These are phyloP conservation scores for Phytophthora chlamydospora DNA, from an alignment of 352 stramenopile genomes.

Conservation along the genomic window DNA sequence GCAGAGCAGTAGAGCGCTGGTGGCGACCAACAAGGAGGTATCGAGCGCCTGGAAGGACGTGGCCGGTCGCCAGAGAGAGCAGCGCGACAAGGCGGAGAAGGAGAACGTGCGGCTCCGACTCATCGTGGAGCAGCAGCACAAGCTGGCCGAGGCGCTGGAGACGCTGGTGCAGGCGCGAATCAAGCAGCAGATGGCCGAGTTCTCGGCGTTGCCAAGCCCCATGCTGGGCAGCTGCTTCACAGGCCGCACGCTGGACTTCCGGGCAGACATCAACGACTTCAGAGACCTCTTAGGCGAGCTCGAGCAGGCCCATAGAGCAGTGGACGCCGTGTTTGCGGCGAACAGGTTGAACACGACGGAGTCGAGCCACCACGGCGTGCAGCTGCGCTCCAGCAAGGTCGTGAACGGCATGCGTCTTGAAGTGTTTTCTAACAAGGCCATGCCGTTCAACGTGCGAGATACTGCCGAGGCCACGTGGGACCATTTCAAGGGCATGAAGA, in stretches of 20 bases:
- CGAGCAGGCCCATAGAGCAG: slow-evolving; percentile 20
- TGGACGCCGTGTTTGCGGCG: slow-evolving; percentile 30
- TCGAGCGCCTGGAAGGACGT: slow-evolving; percentile 39
- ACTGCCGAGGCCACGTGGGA: slow-evolving; percentile 41
- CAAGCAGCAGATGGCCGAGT: slow-evolving; percentile 37
- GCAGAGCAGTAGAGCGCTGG: not conserved
- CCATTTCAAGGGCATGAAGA: slow-evolving; percentile 47
- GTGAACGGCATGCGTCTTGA: slow-evolving; percentile 29
- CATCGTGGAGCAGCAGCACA: slow-evolving; percentile 39
- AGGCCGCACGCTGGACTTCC: slow-evolving; percentile 26
- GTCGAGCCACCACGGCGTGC: slow-evolving; percentile 33
- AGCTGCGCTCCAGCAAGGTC: slow-evolving; percentile 30
- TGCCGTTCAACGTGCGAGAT: slow-evolving; percentile 42
- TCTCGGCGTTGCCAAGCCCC: slow-evolving; percentile 22
- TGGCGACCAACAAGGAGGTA: slow-evolving; percentile 13
- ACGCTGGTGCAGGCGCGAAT: slow-evolving; percentile 37
- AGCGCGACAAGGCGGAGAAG: slow-evolving; percentile 38
- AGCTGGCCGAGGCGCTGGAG: slow-evolving; percentile 38
- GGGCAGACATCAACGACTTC: slow-evolving; percentile 29
- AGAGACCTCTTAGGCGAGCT: slow-evolving; percentile 24
- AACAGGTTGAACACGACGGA: slow-evolving; percentile 42
- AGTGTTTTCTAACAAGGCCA: slow-evolving; percentile 43
- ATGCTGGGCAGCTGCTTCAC: slow-evolving; percentile 22
- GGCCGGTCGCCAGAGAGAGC: slow-evolving; percentile 30
- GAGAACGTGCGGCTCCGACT: slow-evolving; percentile 44